A percentile compares a stretch with the other conserved stretches of the same genome.
phyloP scores from a whole-genome alignment of 352 stramenopile species.

The Blastocystis sp. region DNA sequence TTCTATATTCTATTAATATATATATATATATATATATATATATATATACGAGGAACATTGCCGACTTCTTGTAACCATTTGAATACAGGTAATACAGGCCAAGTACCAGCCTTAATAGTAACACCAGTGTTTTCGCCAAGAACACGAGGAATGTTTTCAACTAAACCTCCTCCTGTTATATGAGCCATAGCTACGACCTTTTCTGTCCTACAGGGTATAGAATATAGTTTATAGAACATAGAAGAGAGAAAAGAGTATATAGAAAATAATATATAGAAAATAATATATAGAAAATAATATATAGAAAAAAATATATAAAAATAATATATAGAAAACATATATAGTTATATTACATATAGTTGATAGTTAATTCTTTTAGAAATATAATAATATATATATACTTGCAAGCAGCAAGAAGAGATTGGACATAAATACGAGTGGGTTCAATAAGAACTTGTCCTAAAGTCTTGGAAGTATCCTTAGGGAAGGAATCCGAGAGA shows the following conservation, averaged over 20 bases:
- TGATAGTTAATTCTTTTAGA: too few species aligned
- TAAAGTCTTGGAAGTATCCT: constrained; percentile 55
- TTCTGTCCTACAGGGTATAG: constrained; percentile 46
- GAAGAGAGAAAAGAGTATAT: too few species aligned
- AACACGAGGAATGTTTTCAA: constrained; percentile 90
- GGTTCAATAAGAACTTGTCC: constrained; percentile 77
- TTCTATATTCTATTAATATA: too few species aligned
- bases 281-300: too few species aligned
- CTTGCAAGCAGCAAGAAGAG: constrained; percentile 54
- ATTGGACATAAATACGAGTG: constrained; percentile 89
- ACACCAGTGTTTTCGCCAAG: constrained; percentile 68
- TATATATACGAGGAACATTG: too few species aligned
- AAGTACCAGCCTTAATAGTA: constrained; percentile 66
- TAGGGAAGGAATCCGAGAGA: constrained; percentile 52
- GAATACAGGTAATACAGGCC: constrained; percentile 77
- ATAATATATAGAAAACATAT: too few species aligned
- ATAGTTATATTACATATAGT: too few species aligned
- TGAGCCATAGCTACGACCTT: constrained; percentile 70
- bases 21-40: too few species aligned
- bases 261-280: too few species aligned
- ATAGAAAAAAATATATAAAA: too few species aligned
- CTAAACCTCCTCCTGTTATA: constrained; percentile 86
- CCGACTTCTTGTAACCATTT: constrained; percentile 79
- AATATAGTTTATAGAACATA: too few species aligned
- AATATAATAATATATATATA: too few species aligned